phyloP scores from a whole-genome alignment of 1,284 basidiomycete genomes.

The Pseudozyma pruni region DNA sequence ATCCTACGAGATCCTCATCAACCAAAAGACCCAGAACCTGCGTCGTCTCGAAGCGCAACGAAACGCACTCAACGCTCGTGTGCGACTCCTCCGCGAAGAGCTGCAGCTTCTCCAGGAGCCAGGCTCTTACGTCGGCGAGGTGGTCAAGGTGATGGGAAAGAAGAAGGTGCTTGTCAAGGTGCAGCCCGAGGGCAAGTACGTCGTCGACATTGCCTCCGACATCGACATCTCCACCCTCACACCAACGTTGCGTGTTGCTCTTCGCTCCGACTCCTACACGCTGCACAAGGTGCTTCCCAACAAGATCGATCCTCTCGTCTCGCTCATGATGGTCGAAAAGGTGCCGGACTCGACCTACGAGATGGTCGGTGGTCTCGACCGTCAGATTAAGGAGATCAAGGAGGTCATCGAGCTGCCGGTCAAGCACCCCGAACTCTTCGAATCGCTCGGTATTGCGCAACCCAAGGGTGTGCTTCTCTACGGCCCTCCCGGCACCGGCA shows the following conservation, averaged over 20 bases:
- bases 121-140: slow-evolving; percentile 96
- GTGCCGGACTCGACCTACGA: slow-evolving; percentile 99
- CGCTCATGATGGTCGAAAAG: slow-evolving; percentile 96
- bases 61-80: slow-evolving; percentile 94
- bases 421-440: slow-evolving; percentile 97
- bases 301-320: slow-evolving; percentile 67
- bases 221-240: slow-evolving; percentile 85
- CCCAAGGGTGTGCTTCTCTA: slow-evolving; percentile 75
- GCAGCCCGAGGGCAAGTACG: slow-evolving; percentile 98
- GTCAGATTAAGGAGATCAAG: slow-evolving; percentile 98
- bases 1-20: slow-evolving; percentile 87
- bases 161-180: slow-evolving; percentile 98
- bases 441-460: slow-evolving; percentile 94
- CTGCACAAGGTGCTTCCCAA: slow-evolving; percentile 67
- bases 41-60: slow-evolving; percentile 94
- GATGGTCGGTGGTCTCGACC: slow-evolving; percentile 98
- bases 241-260: slow-evolving; percentile 88
- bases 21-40: slow-evolving; percentile 95
- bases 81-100: slow-evolving; percentile 85
- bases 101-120: slow-evolving; percentile 94
- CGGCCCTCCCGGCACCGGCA: slow-evolving; percentile 67
- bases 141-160: slow-evolving; percentile 99
- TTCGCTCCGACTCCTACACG: slow-evolving; percentile 94
- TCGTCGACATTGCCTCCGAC: slow-evolving; percentile 91
- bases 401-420: slow-evolving; percentile 98